phyloP scores from a whole-genome alignment of 352 stramenopile genomes.

The Globisporangium splendens region DNA sequence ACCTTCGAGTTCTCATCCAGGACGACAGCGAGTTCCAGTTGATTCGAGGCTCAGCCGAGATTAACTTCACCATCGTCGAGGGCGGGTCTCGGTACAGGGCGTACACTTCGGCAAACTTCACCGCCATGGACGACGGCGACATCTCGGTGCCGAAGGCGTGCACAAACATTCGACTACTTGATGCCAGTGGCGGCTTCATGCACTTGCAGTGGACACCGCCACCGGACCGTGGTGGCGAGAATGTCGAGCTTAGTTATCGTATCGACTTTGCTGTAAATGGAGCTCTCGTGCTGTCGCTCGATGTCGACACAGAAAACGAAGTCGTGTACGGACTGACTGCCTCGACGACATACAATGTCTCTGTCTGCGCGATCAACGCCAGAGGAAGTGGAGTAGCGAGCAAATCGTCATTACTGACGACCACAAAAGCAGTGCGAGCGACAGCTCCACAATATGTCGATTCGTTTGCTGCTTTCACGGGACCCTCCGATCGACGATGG shows the following conservation, averaged over 20 bases:
- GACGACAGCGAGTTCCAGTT: conserved; percentile 44
- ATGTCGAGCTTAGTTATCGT: conserved; percentile 24
- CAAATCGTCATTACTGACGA: conserved; percentile 24
- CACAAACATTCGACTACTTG: conserved; percentile 20
- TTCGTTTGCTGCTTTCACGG: conserved; percentile 44
- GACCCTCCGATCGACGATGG: conserved; percentile 40
- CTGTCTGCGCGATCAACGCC: conserved; percentile 30
- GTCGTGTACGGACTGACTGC: conserved; percentile 38
- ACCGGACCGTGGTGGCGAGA: conserved; percentile 28
- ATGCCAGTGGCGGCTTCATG: conserved; percentile 37
- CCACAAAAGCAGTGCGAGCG: conserved; percentile 16
- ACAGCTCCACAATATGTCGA: conserved; percentile 29
- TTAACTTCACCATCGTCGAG: conserved; percentile 36
- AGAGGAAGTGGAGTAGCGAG: conserved; percentile 20
- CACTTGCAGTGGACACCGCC: conserved; percentile 38
- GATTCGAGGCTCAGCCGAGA: conserved; percentile 29
- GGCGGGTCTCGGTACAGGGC: conserved; percentile 29
- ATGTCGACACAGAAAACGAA: conserved; percentile 4
- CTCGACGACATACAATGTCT: conserved; percentile 45
- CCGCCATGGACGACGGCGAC: conserved; percentile 48
- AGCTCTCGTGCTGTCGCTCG: conserved; percentile 6
- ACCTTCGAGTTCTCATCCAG: conserved; percentile 25
- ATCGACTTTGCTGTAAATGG: conserved; percentile 21
- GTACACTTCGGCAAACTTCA: conserved; percentile 22
- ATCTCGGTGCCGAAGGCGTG: conserved; percentile 45